Evolutionary conservation across 2,329 filamentous ascomycete genomes (phyloP).

Genomic region (Bisporella sp.): DNA sequence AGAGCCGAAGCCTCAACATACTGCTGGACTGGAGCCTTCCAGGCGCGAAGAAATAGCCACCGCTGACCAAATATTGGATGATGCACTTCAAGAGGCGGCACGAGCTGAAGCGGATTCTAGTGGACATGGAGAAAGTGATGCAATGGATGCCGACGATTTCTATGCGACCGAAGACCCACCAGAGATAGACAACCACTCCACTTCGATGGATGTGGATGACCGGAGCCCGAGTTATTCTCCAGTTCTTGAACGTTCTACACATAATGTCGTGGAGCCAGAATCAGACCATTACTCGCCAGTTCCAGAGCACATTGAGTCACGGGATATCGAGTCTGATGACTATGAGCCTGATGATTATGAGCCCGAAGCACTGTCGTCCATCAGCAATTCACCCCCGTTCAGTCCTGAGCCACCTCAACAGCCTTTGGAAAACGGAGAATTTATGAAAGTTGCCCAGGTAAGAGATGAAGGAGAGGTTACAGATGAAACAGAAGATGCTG

Average conservation of each 20-base stretch:
- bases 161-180: slow-evolving; percentile 14
- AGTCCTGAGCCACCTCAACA: slow-evolving; percentile 31
- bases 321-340: slow-evolving; percentile 36
- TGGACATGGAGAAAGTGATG: slow-evolving; percentile 3
- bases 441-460: background rate
- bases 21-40: too few relatives aligned
- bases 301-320: background rate
- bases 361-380: slow-evolving; percentile 11
- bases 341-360: slow-evolving; percentile 48
- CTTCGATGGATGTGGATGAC: slow-evolving; percentile 8
- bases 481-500: background rate
- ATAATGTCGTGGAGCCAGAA: slow-evolving; percentile 1
- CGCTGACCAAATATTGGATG: slow-evolving; percentile 19
- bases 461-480: background rate
- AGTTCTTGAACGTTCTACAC: slow-evolving; percentile 11
- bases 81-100: slow-evolving; percentile 21
- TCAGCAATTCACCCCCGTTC: slow-evolving; percentile 32
- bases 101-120: slow-evolving; percentile 22
- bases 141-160: slow-evolving; percentile 19
- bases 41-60: background rate
- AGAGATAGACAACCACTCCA: slow-evolving; percentile 5
- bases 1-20: too few relatives aligned
- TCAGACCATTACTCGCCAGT: background rate
- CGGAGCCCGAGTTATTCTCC: slow-evolving; percentile 19
- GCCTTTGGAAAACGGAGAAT: slow-evolving; percentile 18